Evolutionary conservation across 176 grass and related monocot genomes (phyloP).

Genomic region (Carex kokanica): DNA sequence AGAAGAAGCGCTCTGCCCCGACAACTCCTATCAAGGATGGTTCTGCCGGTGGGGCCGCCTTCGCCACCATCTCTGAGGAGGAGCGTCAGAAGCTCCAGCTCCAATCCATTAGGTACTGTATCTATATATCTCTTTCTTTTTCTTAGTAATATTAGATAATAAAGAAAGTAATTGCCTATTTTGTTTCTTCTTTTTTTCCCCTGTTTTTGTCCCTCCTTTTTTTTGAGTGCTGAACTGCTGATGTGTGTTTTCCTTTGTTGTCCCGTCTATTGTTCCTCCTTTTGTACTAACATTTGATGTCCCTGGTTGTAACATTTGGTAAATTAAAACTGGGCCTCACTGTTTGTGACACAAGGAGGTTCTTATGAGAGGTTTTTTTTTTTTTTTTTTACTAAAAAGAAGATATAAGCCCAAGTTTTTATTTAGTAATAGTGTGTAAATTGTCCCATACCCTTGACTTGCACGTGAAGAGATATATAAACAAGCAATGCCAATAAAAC

Average conservation of each 20-base stretch:
- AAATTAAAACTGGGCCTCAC: no score
- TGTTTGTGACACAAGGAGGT: no score
- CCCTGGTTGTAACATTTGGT: no score
- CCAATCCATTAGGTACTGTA: constrained; percentile 75
- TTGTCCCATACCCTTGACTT: constrained; percentile 1
- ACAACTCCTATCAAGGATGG: constrained; percentile 38
- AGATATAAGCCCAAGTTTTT: not conserved
- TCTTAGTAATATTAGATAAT: not conserved
- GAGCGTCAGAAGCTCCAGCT: constrained; percentile 56
- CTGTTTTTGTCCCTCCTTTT: no score
- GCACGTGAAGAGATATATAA: not conserved
- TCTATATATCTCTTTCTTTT: not conserved
- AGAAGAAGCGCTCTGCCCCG: constrained; percentile 34
- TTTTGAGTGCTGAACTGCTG: no score
- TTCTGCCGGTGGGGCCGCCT: not conserved
- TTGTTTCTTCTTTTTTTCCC: no score
- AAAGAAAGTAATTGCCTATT: not conserved
- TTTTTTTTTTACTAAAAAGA: not conserved
- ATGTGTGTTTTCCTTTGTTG: no score
- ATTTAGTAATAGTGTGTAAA: not conserved
- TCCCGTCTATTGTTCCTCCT: no score
- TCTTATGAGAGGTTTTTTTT: not conserved
- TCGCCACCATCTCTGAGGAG: constrained; percentile 39
- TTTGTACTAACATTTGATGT: no score
- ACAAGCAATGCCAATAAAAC: not conserved